Evolutionary conservation across 2,329 filamentous ascomycete genomes (phyloP).

Genomic region (Pseudogymnoascus sp.): DNA sequence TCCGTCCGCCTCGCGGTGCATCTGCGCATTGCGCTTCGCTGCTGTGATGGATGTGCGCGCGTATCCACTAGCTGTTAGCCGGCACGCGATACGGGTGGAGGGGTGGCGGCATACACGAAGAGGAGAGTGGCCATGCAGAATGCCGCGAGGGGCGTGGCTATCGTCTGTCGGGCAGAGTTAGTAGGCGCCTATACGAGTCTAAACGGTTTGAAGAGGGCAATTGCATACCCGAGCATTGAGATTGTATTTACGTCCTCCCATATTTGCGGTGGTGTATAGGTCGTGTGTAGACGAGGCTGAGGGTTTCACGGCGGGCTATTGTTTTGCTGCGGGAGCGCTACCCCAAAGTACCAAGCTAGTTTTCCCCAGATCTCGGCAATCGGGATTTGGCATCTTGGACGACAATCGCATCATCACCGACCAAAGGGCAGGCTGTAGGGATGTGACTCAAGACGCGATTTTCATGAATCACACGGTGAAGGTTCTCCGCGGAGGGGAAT

Average conservation of each 20-base stretch:
- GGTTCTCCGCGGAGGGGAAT: background rate
- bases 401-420: conserved; percentile 5
- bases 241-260: conserved; percentile 2
- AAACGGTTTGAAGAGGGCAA: background rate
- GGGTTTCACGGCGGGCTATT: background rate
- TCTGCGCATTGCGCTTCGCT: conserved; percentile 58
- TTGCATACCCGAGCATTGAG: background rate
- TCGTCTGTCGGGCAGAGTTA: conserved; percentile 28
- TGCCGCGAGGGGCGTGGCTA: conserved; percentile 45
- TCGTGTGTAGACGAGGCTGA: background rate
- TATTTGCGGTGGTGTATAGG: background rate
- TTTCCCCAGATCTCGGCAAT: conserved; percentile 4
- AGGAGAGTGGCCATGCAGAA: conserved; percentile 48
- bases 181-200: background rate
- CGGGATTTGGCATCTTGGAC: conserved; percentile 5
- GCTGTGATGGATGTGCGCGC: conserved; percentile 57
- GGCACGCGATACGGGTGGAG: too few relatives aligned
- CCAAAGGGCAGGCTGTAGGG: background rate
- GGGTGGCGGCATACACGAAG: conserved; percentile 35
- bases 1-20: conserved; percentile 49
- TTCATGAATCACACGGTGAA: background rate
- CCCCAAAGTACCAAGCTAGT: background rate
- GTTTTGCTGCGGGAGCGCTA: background rate
- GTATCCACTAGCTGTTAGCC: conserved; percentile 45
- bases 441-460: background rate